Evolutionary conservation across 1,284 basidiomycete genomes (phyloP).

Genomic region (Trichosporon asahii): DNA sequence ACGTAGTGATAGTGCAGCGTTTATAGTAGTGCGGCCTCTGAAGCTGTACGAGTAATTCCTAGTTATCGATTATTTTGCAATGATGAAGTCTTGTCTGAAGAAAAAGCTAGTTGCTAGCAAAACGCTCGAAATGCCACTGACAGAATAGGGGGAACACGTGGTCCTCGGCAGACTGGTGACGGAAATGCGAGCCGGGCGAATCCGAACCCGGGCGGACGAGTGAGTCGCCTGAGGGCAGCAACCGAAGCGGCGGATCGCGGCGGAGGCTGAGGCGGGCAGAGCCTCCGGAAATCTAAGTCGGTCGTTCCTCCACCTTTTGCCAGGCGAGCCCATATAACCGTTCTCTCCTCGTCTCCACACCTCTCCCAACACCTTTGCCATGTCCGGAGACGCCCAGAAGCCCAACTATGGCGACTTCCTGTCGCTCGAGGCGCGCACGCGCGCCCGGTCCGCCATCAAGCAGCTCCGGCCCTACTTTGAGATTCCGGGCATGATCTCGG

Average conservation of each 20-base stretch:
- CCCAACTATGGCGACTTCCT: conserved; percentile 26
- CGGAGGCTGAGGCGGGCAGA: background rate
- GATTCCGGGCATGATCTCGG: conserved; percentile 34
- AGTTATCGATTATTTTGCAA: background rate
- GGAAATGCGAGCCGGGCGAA: background rate
- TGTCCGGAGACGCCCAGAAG: background rate
- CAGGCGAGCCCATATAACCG: no score
- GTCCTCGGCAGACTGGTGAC: background rate
- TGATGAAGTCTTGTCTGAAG: background rate
- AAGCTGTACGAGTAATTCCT: background rate
- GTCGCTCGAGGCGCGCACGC: conserved; percentile 22
- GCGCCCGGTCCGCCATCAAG: conserved; percentile 28
- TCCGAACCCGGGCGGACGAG: background rate
- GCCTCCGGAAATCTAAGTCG: background rate
- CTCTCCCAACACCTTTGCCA: no score
- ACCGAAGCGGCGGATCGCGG: no score
- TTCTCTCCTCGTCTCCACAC: no score
- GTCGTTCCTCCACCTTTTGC: background rate
- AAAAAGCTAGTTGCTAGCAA: no score
- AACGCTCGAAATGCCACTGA: no score
- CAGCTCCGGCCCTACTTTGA: conserved; percentile 31
- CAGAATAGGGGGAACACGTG: no score
- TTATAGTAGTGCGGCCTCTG: no score
- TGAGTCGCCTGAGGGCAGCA: no score
- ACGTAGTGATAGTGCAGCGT: no score